phyloP scores from a whole-genome alignment of 768 basidiomycete genomes.

The Coprinopsis marcescibilis region DNA sequence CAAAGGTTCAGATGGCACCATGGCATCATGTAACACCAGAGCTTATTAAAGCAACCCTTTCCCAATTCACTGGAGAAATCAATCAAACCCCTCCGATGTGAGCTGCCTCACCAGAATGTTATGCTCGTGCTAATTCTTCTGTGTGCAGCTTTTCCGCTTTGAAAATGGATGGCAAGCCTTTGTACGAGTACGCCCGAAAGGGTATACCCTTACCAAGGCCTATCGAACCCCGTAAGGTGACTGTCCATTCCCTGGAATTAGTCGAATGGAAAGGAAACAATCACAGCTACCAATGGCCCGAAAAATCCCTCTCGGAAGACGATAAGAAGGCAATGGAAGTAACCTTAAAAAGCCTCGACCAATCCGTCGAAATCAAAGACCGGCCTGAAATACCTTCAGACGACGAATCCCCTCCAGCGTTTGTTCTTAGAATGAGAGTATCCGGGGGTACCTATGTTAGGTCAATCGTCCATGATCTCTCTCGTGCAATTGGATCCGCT shows the following conservation, averaged over 20 bases:
- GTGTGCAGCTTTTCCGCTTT: slow-evolving; percentile 84
- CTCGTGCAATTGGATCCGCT: slow-evolving; percentile 74
- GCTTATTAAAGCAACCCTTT: slow-evolving; percentile 61
- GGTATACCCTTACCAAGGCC: slow-evolving; percentile 89
- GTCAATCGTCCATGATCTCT: slow-evolving; percentile 91
- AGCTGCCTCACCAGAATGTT: slow-evolving; percentile 16
- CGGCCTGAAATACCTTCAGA: slow-evolving; percentile 26
- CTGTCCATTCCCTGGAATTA: slow-evolving; percentile 75
- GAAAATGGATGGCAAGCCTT: slow-evolving; percentile 95
- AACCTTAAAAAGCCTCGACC: slow-evolving; percentile 50
- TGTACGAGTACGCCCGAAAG: slow-evolving; percentile 93
- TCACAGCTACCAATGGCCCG: slow-evolving; percentile 77
- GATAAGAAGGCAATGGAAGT: slow-evolving; percentile 66
- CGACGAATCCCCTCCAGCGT: slow-evolving; percentile 58
- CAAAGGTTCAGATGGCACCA: slow-evolving; percentile 66
- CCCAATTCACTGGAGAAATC: slow-evolving; percentile 80
- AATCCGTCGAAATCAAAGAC: slow-evolving; percentile 33
- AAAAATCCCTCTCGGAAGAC: slow-evolving; percentile 58
- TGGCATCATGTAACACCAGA: slow-evolving; percentile 84
- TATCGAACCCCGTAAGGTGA: slow-evolving; percentile 83
- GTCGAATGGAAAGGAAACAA: slow-evolving; percentile 70
- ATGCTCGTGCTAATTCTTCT: not conserved
- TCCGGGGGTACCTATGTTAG: slow-evolving; percentile 97
- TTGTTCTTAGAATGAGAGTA: slow-evolving; percentile 87
- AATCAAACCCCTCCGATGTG: slow-evolving; percentile 91